A percentile compares a stretch with the other conserved stretches of the same genome.
Evolutionary conservation across 345 rosid genomes (phyloP).

Genomic region (Psidium guajava): DNA sequence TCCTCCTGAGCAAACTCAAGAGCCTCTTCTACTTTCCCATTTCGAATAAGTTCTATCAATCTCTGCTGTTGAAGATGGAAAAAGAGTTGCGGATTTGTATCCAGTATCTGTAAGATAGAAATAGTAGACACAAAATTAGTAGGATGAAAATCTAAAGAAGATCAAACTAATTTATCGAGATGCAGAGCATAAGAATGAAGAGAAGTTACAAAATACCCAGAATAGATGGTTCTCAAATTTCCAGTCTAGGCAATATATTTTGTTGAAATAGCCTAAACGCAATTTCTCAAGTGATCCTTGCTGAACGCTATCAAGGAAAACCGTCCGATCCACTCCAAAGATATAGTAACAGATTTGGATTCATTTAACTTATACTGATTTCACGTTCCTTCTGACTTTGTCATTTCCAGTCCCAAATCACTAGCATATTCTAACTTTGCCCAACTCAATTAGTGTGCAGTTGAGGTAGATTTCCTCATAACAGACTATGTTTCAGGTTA

Average conservation of each 20-base stretch:
- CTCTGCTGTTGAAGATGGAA: conserved; percentile 99
- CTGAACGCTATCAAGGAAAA: not conserved
- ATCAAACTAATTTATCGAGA: not conserved
- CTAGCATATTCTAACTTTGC: not conserved
- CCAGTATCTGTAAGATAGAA: conserved; percentile 49
- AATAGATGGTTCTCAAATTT: not conserved
- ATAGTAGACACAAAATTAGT: conserved; percentile 1
- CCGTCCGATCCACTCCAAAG: not conserved
- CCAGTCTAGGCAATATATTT: not conserved
- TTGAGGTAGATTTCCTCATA: not conserved
- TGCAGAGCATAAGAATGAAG: not conserved
- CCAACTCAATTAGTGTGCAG: not conserved
- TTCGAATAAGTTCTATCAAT: conserved; percentile 87
- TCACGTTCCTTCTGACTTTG: not conserved
- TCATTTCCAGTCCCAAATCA: not conserved
- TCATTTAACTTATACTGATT: not conserved
- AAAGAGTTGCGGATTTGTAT: conserved; percentile 89
- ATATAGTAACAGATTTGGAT: not conserved
- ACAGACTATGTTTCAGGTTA: not conserved
- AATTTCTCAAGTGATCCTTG: not conserved
- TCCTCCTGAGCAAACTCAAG: conserved; percentile 98
- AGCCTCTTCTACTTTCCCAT: conserved; percentile 88
- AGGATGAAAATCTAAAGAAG: not conserved
- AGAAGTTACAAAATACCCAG: not conserved
- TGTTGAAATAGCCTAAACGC: not conserved